Evolutionary conservation across 352 stramenopile species (phyloP), one percentile per base, ranked within the genome.

Genomic region (Phytophthora aleatoria): DNA sequence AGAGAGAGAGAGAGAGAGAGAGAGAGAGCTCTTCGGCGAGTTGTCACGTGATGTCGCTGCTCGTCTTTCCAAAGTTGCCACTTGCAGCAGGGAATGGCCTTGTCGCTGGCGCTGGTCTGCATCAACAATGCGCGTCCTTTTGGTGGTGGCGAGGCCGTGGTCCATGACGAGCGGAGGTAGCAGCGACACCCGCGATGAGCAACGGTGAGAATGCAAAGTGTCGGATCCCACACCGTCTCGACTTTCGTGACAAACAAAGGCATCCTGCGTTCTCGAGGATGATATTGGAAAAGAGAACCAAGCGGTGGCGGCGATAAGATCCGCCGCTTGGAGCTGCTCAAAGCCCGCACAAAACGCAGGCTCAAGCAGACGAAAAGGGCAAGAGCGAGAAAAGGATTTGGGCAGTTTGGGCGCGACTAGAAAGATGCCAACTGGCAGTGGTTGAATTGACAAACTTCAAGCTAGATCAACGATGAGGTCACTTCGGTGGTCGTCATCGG

Each of bases 401-500:
- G n/a, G 45, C 24, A 50, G 5, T 12, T 36, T 11, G 31, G 9
- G 45, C 30, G 50, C 63, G 63, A 71, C 57, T 71, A 47, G 56
- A 52, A 64, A 66, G 27, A 69, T 43, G 28, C 38, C 35, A 61
- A 59, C 26, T 45, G 42, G 24, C n/a, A 26, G 41, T 57, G 47
- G 13, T 41, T 60, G 42, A 52, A 64, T 57, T 58, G 38, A 26
- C 49, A 36, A 53, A 50, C 33, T 49, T 58, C 39, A 65, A 63
- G 24, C 15, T 61, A 35, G 30, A 26, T 57, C 0, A 0, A 20
- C 20, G 20, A 39, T 2, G 28, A 33, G 5, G 30, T 45, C 3
- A 42, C 56, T 55, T n/a, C 62, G 62, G 62, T 69, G 62, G 56
- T 69, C 62, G 62, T 47, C 36, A 44, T 41, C 28, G 28, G 28